phyloP scores from a whole-genome alignment of 345 rosid species.

The Acer campestre region DNA sequence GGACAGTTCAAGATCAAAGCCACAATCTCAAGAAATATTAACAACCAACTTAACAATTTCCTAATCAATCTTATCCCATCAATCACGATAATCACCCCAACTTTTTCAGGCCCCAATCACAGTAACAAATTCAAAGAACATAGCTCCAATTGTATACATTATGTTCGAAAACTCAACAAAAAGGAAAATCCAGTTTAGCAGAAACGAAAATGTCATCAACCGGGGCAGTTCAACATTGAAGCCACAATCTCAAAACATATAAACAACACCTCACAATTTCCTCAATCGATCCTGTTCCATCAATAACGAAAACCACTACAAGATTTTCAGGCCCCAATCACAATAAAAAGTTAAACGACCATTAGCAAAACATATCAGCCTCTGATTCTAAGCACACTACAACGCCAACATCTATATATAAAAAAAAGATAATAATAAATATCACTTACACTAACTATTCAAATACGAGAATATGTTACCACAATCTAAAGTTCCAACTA shows the following conservation, averaged over 20 bases:
- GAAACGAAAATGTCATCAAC: neutral
- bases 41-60: neutral
- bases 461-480: neutral
- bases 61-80: neutral
- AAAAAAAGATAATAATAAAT: no score
- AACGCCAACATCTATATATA: neutral
- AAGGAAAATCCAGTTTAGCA: neutral
- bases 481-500: neutral
- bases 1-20: neutral
- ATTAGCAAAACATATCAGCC: no score
- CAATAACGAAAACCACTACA: no score
- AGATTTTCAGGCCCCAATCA: no score
- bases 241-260: no score
- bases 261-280: neutral
- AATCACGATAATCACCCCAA: no score
- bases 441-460: neutral
- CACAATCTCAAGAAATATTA: neutral
- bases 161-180: conserved; percentile 67
- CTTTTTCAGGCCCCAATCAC: neutral
- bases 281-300: neutral
- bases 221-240: no score
- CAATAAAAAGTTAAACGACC: no score
- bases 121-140: no score
- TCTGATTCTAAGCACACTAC: neutral
- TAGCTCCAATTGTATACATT: conserved; percentile 24